A percentile compares a stretch with the other conserved stretches of the same genome.
Conservation (phyloP, 2,329 filamentous ascomycete genomes). For the Aspergillus terreus region DNA sequence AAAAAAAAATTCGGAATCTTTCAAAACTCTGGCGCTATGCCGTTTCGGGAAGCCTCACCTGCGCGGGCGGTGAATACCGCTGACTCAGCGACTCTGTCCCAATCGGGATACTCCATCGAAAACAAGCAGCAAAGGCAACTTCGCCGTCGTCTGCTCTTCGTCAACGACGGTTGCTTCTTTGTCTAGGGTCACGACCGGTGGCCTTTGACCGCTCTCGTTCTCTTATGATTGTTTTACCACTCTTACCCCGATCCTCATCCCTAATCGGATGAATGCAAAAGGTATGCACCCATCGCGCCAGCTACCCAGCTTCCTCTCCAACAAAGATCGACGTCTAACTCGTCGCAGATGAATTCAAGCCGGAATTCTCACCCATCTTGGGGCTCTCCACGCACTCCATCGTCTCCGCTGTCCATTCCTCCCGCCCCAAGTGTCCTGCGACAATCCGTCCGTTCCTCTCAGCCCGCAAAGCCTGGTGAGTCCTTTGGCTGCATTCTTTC, state of each 20-base stretch:
- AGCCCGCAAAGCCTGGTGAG: constrained; percentile 37
- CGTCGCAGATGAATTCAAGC: constrained; percentile 32
- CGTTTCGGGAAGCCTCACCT: constrained; percentile 17
- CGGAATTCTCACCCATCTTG: constrained; percentile 54
- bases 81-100: constrained; percentile 20
- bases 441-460: constrained; percentile 34
- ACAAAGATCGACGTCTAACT: constrained; percentile 5
- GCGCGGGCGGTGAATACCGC: constrained; percentile 13
- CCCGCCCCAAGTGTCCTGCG: constrained; percentile 32
- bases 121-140: constrained; percentile 11
- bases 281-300: background rate
- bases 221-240: too few relatives aligned
- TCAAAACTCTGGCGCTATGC: constrained; percentile 36
- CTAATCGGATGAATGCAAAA: background rate
- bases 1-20: constrained; percentile 29
- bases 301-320: background rate
- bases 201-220: too few relatives aligned
- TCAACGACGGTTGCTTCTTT: background rate
- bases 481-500: background rate
- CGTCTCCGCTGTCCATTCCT: constrained; percentile 38
- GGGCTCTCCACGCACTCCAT: constrained; percentile 57
- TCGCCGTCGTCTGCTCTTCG: background rate
- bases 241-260: too few relatives aligned
- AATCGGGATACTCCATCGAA: constrained; percentile 13
- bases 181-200: background rate